Conservation (phyloP, 164 flowering plant genomes). For the Amborella trichopoda region DNA sequence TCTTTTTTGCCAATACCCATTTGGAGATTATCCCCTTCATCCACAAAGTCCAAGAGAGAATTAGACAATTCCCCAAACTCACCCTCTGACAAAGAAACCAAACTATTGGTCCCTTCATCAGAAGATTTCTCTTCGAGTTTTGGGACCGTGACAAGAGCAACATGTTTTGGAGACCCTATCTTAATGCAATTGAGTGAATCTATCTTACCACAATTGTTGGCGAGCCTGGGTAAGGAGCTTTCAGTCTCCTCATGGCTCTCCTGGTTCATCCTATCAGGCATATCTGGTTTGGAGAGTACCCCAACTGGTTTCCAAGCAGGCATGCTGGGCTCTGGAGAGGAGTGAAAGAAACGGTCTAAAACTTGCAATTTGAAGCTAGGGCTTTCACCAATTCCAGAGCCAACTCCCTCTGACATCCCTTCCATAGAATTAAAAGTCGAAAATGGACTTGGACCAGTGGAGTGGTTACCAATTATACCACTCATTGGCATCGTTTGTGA, state of each 20-base stretch:
- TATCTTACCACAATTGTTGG: slow-evolving; percentile 16
- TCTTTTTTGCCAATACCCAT: slow-evolving; percentile 46
- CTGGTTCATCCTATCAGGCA: slow-evolving; percentile 20
- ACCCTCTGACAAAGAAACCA: slow-evolving; percentile 23
- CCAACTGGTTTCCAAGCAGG: slow-evolving; percentile 37
- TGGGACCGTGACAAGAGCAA: slow-evolving; percentile 15
- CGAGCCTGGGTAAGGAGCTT: slow-evolving; percentile 13
- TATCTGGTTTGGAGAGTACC: slow-evolving; percentile 22
- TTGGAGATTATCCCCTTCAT: slow-evolving; percentile 35
- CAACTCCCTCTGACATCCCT: slow-evolving; percentile 8
- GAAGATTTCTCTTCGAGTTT: slow-evolving; percentile 13
- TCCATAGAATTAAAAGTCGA: slow-evolving; percentile 16
- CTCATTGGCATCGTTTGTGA: slow-evolving; percentile 16
- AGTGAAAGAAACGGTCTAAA: no score
- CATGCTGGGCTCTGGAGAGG: slow-evolving; percentile 38
- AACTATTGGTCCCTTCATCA: slow-evolving; percentile 16
- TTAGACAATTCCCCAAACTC: slow-evolving; percentile 27
- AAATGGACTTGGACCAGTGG: slow-evolving; percentile 13
- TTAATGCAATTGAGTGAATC: no score
- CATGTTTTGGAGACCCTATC: slow-evolving; percentile 17
- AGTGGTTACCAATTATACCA: slow-evolving; percentile 20
- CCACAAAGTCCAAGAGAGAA: slow-evolving; percentile 35
- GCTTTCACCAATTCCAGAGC: slow-evolving; percentile 27
- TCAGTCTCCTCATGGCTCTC: slow-evolving; percentile 11
- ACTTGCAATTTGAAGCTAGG: slow-evolving; percentile 32